Percentiles rank a stretch among this genome's conserved stretches.
These are phyloP conservation scores for Candida sojae DNA, from an alignment of 1,139 yeast genomes.

Conservation along the genomic window DNA sequence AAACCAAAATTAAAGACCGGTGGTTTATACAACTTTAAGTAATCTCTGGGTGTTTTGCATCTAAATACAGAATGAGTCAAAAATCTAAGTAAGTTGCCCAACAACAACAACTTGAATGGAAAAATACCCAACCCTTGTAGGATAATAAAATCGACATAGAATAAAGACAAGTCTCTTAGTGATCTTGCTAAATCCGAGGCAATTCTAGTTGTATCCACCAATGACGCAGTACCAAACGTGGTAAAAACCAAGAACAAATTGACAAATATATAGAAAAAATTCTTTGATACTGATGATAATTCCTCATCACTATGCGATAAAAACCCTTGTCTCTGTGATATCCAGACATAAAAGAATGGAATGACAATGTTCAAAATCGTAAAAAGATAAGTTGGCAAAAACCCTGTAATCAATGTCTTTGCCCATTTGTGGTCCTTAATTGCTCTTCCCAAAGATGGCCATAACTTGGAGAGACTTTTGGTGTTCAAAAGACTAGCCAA, in stretches of 20 bases:
- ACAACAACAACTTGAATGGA: slow-evolving; percentile 68
- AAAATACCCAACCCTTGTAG: slow-evolving; percentile 85
- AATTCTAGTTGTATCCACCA: slow-evolving; percentile 71
- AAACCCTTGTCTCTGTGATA: slow-evolving; percentile 72
- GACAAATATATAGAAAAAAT: slow-evolving; percentile 81
- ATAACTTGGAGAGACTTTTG: slow-evolving; percentile 64
- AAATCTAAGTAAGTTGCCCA: slow-evolving; percentile 65
- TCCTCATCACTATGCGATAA: slow-evolving; percentile 82
- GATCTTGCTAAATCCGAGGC: slow-evolving; percentile 79
- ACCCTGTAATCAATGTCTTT: slow-evolving; percentile 70
- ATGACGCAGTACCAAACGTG: slow-evolving; percentile 73
- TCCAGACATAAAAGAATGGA: slow-evolving; percentile 74
- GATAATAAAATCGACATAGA: slow-evolving; percentile 79
- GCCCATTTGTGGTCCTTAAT: slow-evolving; percentile 58
- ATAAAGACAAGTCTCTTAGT: slow-evolving; percentile 66
- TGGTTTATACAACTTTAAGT: slow-evolving; percentile 49
- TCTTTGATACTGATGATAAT: slow-evolving; percentile 73
- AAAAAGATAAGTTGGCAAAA: slow-evolving; percentile 75
- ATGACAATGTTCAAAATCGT: slow-evolving; percentile 70
- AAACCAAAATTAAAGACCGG: slow-evolving; percentile 67
- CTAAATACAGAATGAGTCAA: slow-evolving; percentile 52
- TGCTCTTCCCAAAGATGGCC: slow-evolving; percentile 73
- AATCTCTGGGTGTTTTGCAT: slow-evolving; percentile 62
- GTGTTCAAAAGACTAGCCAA: slow-evolving; percentile 72
- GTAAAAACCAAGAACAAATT: slow-evolving; percentile 84